phyloP scores from a whole-genome alignment of 768 basidiomycete species.

The Ephemerocybe angulata region DNA sequence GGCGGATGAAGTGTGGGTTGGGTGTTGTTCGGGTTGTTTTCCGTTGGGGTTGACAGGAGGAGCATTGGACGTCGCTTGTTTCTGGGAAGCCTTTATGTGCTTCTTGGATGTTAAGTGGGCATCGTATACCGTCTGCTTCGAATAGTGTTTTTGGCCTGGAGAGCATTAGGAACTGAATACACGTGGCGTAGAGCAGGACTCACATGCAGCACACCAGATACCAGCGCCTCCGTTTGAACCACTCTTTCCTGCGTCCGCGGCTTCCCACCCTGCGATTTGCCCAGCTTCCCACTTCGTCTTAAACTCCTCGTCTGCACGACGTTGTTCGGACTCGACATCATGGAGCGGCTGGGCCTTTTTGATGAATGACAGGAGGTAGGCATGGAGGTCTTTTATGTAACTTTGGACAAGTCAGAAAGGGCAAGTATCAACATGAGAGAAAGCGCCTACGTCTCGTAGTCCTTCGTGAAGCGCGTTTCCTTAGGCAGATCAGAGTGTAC shows the following conservation, averaged over 20 bases:
- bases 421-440: neutral
- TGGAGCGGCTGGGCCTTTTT: constrained; percentile 81
- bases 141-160: constrained; percentile 88
- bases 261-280: constrained; percentile 76
- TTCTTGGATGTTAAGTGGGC: constrained; percentile 95
- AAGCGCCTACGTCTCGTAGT: constrained; percentile 68
- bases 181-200: constrained; percentile 28
- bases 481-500: constrained; percentile 69
- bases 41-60: constrained; percentile 60
- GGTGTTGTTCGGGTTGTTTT: constrained; percentile 22
- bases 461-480: constrained; percentile 64
- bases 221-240: constrained; percentile 50
- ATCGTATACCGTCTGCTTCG: constrained; percentile 97
- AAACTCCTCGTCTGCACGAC: constrained; percentile 66
- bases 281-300: constrained; percentile 74
- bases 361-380: constrained; percentile 82
- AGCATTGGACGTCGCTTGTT: constrained; percentile 51
- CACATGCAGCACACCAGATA: constrained; percentile 94
- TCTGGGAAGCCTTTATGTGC: constrained; percentile 86
- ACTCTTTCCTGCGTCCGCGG: constrained; percentile 36
- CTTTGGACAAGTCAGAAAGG: constrained; percentile 33
- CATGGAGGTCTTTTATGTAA: constrained; percentile 79
- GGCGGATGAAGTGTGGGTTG: constrained; percentile 31
- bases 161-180: constrained; percentile 7
- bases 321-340: constrained; percentile 68